These are phyloP conservation scores for Talaromyces liani DNA, from an alignment of 495 filamentous ascomycete species.

Conservation along the genomic window DNA sequence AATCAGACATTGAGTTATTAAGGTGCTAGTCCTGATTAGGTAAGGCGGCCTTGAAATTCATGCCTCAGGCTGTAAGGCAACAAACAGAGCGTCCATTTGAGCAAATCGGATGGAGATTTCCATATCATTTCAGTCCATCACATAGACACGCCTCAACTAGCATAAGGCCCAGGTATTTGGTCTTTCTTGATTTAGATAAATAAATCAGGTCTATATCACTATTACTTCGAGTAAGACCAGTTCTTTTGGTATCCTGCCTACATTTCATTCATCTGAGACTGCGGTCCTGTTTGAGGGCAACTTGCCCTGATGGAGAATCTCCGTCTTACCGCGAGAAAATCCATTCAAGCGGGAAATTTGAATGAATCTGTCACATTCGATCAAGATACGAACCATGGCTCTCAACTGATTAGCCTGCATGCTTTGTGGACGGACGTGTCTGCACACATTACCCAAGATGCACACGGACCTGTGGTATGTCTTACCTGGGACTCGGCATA, in stretches of 20 bases:
- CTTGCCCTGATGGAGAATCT: conserved; percentile 26
- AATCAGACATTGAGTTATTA: not conserved
- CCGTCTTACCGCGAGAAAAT: conserved; percentile 22
- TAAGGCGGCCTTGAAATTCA: not conserved
- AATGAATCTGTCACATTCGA: conserved; percentile 11
- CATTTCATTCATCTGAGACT: not conserved
- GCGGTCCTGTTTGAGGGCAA: not conserved
- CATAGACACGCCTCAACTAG: not conserved
- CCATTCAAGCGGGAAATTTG: conserved; percentile 11
- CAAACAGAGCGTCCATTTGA: not conserved
- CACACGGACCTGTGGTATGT: not conserved
- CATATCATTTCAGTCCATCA: not conserved
- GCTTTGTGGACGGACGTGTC: conserved; percentile 27
- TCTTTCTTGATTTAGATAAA: not conserved
- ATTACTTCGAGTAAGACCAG: not conserved
- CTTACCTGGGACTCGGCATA: conserved; percentile 4
- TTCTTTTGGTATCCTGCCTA: not conserved
- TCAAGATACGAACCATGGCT: not conserved
- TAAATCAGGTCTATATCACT: not conserved
- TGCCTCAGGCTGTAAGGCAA: not conserved
- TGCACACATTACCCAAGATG: conserved; percentile 14
- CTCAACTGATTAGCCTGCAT: conserved; percentile 12
- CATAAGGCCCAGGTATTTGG: not conserved
- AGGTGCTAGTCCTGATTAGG: not conserved
- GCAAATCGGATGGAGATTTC: not conserved